phyloP scores from a whole-genome alignment of 495 filamentous ascomycete species.

The Halenospora varia region DNA sequence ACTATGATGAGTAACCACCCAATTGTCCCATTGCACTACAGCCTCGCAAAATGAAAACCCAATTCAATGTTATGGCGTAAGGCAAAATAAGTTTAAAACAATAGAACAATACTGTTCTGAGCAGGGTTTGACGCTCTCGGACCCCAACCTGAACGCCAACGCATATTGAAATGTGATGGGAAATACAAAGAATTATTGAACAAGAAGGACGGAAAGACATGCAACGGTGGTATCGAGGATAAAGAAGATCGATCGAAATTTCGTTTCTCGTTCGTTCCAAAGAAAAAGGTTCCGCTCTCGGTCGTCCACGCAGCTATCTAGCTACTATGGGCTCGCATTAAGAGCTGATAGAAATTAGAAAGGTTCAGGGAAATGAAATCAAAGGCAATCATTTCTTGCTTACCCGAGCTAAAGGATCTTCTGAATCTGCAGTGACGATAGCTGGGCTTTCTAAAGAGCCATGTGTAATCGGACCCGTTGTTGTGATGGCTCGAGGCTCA shows the following conservation, averaged over 20 bases:
- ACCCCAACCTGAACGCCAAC: background rate
- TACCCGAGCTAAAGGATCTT: conserved; percentile 71
- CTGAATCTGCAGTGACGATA: conserved; percentile 54
- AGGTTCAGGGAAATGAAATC: conserved; percentile 4
- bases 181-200: background rate
- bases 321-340: conserved; percentile 47
- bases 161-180: too few species aligned
- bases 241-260: conserved; percentile 2
- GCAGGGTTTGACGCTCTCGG: too few species aligned
- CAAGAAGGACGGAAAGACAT: conserved; percentile 3
- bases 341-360: conserved; percentile 38
- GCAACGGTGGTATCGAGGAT: conserved; percentile 21
- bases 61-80: too few species aligned
- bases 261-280: background rate
- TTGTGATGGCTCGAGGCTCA: conserved; percentile 58
- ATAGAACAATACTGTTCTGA: too few species aligned
- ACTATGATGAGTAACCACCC: too few species aligned
- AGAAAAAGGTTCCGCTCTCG: background rate
- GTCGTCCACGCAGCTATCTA: conserved; percentile 21
- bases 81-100: too few species aligned
- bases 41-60: too few species aligned
- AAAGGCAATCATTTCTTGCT: conserved; percentile 39
- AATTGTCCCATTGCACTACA: too few species aligned
- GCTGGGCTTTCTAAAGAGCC: conserved; percentile 58
- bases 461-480: conserved; percentile 47